Conservation (phyloP, 2,329 filamentous ascomycete species). For the Colletotrichum karsti region DNA sequence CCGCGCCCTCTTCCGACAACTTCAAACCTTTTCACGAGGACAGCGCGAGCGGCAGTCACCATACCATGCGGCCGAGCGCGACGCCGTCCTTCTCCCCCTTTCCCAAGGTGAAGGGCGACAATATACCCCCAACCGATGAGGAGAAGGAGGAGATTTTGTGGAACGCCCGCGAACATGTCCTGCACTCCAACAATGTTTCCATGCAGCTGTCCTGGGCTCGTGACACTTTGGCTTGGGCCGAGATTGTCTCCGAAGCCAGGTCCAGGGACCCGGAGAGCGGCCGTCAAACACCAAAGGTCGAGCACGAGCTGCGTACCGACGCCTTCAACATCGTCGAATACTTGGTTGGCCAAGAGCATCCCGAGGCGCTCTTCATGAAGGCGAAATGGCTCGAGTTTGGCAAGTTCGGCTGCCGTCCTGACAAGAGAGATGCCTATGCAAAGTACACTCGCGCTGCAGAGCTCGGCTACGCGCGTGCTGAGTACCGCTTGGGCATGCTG, state of each 20-base stretch:
- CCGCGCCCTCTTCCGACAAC: slow-evolving; percentile 33
- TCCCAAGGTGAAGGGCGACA: slow-evolving; percentile 84
- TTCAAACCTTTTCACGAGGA: slow-evolving; percentile 55
- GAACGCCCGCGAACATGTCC: slow-evolving; percentile 81
- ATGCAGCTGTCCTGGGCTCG: slow-evolving; percentile 98
- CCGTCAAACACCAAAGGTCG: slow-evolving; percentile 80
- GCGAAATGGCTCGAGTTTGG: slow-evolving; percentile 99
- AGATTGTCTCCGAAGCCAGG: slow-evolving; percentile 81
- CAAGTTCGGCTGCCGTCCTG: slow-evolving; percentile 88
- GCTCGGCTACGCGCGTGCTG: slow-evolving; percentile 85
- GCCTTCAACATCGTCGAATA: slow-evolving; percentile 93
- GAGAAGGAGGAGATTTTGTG: slow-evolving; percentile 92
- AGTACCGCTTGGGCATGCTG: slow-evolving; percentile 98
- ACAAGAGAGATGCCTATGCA: slow-evolving; percentile 93
- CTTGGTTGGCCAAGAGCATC: slow-evolving; percentile 89
- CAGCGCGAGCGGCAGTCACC: slow-evolving; percentile 33
- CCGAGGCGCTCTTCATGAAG: slow-evolving; percentile 91
- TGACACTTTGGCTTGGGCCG: slow-evolving; percentile 88
- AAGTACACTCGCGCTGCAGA: slow-evolving; percentile 88
- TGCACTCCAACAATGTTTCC: slow-evolving; percentile 93
- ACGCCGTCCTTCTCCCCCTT: slow-evolving; percentile 90
- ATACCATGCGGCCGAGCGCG: slow-evolving; percentile 54
- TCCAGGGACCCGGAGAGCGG: slow-evolving; percentile 66
- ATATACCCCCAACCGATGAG: slow-evolving; percentile 92
- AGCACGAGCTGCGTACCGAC: slow-evolving; percentile 88